These are phyloP conservation scores for Vitis rupestris DNA, from an alignment of 164 flowering plant genomes.

Conservation along the genomic window DNA sequence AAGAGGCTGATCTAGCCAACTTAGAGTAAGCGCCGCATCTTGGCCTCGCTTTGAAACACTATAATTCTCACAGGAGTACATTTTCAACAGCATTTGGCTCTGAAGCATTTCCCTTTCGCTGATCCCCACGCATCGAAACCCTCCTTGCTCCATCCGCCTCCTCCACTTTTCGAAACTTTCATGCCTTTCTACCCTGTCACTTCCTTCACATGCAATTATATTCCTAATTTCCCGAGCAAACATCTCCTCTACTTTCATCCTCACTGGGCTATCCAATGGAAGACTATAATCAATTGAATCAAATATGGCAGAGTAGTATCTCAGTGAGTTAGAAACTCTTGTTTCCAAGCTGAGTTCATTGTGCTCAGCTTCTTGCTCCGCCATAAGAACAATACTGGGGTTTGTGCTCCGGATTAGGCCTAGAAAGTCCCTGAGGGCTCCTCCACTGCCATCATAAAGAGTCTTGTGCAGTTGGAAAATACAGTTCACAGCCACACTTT, in stretches of 20 bases:
- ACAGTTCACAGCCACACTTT: constrained; percentile 83
- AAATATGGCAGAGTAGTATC: constrained; percentile 80
- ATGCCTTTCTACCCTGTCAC: constrained; percentile 77
- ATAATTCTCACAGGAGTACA: constrained; percentile 55
- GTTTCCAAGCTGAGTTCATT: constrained; percentile 46
- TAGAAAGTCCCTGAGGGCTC: constrained; percentile 66
- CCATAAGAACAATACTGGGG: constrained; percentile 58
- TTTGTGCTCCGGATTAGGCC: constrained; percentile 78
- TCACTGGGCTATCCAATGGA: constrained; percentile 51
- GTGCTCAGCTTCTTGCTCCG: constrained; percentile 87
- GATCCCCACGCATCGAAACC: constrained; percentile 47
- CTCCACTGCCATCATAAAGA: constrained; percentile 64
- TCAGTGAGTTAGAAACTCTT: constrained; percentile 64
- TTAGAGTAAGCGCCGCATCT: constrained; percentile 55
- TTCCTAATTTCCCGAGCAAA: constrained; percentile 79
- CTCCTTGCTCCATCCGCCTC: constrained; percentile 63
- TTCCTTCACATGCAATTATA: constrained; percentile 81
- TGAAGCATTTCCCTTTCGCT: constrained; percentile 70
- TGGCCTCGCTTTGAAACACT: constrained; percentile 45
- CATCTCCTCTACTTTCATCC: constrained; percentile 82
- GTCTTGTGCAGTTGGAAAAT: constrained; percentile 77
- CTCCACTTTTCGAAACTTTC: constrained; percentile 65
- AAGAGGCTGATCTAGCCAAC: constrained; percentile 79
- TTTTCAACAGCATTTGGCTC: constrained; percentile 73
- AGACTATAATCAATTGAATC: constrained; percentile 63